Evolutionary conservation across 306 rosid genomes (phyloP).

Genomic region (Vigna trinervia): DNA sequence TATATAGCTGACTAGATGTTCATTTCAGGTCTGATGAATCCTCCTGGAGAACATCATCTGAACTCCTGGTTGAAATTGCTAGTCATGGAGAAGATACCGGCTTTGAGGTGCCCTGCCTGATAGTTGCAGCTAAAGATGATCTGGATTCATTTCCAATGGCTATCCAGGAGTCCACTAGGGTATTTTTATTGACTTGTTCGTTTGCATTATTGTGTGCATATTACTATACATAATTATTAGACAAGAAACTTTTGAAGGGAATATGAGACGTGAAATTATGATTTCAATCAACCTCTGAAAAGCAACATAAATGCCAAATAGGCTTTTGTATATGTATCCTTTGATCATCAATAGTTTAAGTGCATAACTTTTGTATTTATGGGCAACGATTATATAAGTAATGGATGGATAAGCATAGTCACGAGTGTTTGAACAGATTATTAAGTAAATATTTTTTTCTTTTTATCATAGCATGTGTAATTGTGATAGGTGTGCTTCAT

Average conservation of each 20-base stretch:
- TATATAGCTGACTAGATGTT: conserved; percentile 35
- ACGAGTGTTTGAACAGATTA: conserved; percentile 6
- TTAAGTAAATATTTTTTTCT: conserved; percentile 10
- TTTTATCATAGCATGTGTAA: neutral
- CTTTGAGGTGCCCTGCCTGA: conserved; percentile 96
- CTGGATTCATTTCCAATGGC: conserved; percentile 89
- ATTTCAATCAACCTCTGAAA: neutral
- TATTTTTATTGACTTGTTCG: conserved; percentile 45
- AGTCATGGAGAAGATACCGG: conserved; percentile 97
- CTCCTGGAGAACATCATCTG: conserved; percentile 87
- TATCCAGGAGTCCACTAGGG: conserved; percentile 91
- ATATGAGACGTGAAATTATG: conserved; percentile 27
- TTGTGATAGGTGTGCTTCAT: conserved; percentile 29
- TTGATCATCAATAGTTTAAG: conserved; percentile 24
- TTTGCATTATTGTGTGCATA: conserved; percentile 26
- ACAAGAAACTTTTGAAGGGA: conserved; percentile 28
- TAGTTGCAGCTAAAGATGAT: conserved; percentile 97
- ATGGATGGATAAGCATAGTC: conserved; percentile 1
- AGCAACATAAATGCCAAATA: neutral
- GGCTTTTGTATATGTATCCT: neutral
- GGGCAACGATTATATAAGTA: neutral
- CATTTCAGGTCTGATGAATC: conserved; percentile 78
- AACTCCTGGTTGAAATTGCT: conserved; percentile 84
- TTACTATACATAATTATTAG: conserved; percentile 25
- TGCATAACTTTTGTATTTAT: conserved; percentile 11